Base-by-base conservation (phyloP, 192 early-diverging fungal genomes). In the Dissophora globulifera region DNA sequence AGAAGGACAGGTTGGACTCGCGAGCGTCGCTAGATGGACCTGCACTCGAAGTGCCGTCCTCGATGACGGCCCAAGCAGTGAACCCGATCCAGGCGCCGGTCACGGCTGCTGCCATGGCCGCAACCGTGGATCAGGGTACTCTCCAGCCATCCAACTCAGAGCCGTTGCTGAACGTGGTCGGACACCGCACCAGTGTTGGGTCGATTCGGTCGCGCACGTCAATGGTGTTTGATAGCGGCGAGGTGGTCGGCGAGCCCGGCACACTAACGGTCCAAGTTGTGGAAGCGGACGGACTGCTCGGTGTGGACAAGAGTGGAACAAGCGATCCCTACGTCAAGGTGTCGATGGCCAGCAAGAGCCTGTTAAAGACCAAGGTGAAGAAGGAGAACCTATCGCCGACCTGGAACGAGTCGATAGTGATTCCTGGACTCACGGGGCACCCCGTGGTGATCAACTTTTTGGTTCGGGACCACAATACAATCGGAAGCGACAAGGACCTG, bases 311-410 rank as follows among this genome's bases (percentile, higher is more conserved):
- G 43, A 56, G 81, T 30, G 80, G 78, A 20, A 85, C 87, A 6
- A 91, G 91, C 52, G 89, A 92, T 58, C 91, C 92, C 20, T 93
- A 87, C 67, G 87, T 89, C 16, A 86, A 81, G 41, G 82, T 90
- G 25, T 60, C 79, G 31, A 78, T 86, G 20, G 87, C 88, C 54
- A 81, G 68, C 40, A 92, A 89, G 50, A 83, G 72, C 20, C 50
- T 94, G 15, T 61, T 78, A 68, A 93, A 93, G 71, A 94, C 91
- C 11, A 67, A 81, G 33, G 79, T 85, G 6, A 82, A 88, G 50
- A 93, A 93, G 80, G 92, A 92, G 69, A 91, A 82, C 11, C 50
- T 88, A 13, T 69, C 85, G 8, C 94, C 92, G 11, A 59, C 47
- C 52, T 94, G 89, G 88, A 87, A 87, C 33, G 83, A 79, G 49